Base-by-base conservation (phyloP, 2,329 filamentous ascomycete genomes). In the Colletotrichum sidae region DNA sequence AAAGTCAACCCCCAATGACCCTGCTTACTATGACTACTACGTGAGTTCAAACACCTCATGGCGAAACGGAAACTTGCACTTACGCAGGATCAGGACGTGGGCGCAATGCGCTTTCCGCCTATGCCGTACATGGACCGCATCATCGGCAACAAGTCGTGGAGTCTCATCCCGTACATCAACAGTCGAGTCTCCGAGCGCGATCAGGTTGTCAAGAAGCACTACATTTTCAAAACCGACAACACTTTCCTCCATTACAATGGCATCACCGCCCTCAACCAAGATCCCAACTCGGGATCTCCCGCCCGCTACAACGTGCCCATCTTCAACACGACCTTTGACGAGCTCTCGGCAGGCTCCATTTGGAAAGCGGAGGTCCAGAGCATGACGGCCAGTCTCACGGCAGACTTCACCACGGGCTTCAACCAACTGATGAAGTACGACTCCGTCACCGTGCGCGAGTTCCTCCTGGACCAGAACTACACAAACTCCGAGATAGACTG, bases 61-160 rank as follows among this genome's bases (percentile, higher is more conserved):
- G 1, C 4, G 1, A 25, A 25, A 25, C 4, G 25, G 25, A 33
- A 25, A 45, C 33, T 44, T 2, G 2, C 8, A 3, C n/a, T 8
- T 25, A 25, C 25, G 25, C 25, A 25, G 25, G 25, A 25, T 25
- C 68, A 74, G 56, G 79, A 80, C 59, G 73, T 80, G 7, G 79
- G 78, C 3, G 79, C 79, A 0, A 81, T 81, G 79, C 65, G 79
- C 4, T 80, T 78, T 44, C 79, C 78, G 0, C 69, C 77, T 6
- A 79, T 74, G 65, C 34, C 61, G 2, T 71, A 73, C 55, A 77
- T 74, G 74, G 67, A 70, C 17, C 69, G 70, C 38, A 47, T 72
- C 38, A 68, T 71, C 17, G 70, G 70, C 37, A 45, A 68, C 38
- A 33, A 67, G 8, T 52, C 68, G 4, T 70, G 70, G 62, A 70